A percentile compares a stretch with the other conserved stretches of the same genome.
Evolutionary conservation across 108 stramenopile species (phyloP).

Genomic region (Mayamaea pseudoterrestris): DNA sequence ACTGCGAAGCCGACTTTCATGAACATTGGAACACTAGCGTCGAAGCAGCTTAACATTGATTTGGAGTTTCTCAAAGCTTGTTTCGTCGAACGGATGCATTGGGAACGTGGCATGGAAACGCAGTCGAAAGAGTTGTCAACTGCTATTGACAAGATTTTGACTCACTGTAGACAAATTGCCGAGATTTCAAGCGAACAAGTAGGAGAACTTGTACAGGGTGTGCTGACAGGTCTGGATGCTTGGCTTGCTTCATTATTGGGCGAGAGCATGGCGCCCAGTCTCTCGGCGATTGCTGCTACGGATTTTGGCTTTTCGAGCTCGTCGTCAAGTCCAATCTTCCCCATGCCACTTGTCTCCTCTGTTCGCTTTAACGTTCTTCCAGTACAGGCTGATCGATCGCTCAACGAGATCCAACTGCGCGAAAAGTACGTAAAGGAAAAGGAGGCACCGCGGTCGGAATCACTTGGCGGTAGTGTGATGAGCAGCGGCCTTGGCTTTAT

Average conservation of each 20-base stretch:
- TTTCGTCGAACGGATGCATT: constrained; percentile 32
- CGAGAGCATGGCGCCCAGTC: neutral
- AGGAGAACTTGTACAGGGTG: too few species aligned
- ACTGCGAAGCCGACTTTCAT: constrained; percentile 5
- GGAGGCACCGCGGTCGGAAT: neutral
- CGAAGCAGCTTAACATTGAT: constrained; percentile 48
- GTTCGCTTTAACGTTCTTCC: constrained; percentile 68
- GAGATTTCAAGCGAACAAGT: neutral
- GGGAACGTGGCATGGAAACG: constrained; percentile 6
- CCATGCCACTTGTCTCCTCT: constrained; percentile 63
- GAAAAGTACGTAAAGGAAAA: constrained; percentile 44
- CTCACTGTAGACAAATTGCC: neutral
- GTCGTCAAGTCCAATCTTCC: constrained; percentile 22
- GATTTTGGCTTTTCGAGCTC: constrained; percentile 56
- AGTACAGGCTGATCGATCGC: constrained; percentile 73
- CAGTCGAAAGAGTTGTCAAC: neutral
- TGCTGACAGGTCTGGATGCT: too few species aligned
- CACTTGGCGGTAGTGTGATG: neutral
- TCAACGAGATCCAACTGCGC: constrained; percentile 65
- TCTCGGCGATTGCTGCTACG: too few species aligned
- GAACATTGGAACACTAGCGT: constrained; percentile 19
- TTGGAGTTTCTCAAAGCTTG: constrained; percentile 32
- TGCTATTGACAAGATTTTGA: neutral
- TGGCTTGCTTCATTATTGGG: neutral
- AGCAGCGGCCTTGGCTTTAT: constrained; percentile 4